Percentiles rank a stretch among this genome's conserved stretches.
Conservation (phyloP, 23 red algal species). For the Gracilariopsis chorda region DNA sequence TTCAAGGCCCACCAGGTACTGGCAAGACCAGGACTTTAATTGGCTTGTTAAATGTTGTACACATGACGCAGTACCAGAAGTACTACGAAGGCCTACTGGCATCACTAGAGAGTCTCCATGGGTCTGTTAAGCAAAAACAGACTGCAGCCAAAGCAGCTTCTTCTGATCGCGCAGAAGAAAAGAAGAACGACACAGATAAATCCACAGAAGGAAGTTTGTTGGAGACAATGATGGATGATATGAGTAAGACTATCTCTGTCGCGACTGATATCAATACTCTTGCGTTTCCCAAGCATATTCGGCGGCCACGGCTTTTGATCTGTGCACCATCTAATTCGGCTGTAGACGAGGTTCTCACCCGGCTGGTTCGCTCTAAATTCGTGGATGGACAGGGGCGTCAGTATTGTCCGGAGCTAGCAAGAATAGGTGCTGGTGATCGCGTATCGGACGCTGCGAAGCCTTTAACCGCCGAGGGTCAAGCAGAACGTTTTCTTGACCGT, state of each 20-base stretch:
- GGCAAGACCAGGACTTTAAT: slow-evolving; percentile 88
- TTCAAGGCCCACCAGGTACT: slow-evolving; percentile 89
- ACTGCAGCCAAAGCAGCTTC: neutral
- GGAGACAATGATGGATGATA: slow-evolving; percentile 47
- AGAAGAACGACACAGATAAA: neutral
- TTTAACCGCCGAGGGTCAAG: slow-evolving; percentile 72
- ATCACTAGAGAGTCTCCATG: slow-evolving; percentile 35
- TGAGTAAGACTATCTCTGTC: slow-evolving; percentile 53
- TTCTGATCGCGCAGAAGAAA: neutral
- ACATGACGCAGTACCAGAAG: slow-evolving; percentile 64
- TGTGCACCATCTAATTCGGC: slow-evolving; percentile 95
- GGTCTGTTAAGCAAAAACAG: neutral
- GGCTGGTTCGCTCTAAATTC: slow-evolving; percentile 62
- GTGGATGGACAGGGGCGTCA: slow-evolving; percentile 64
- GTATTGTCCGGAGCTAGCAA: slow-evolving; percentile 70
- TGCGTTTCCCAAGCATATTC: neutral
- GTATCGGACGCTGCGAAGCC: slow-evolving; percentile 62
- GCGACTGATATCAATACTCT: neutral
- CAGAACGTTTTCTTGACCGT: slow-evolving; percentile 69
- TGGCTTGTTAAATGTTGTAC: slow-evolving; percentile 69
- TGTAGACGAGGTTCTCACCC: slow-evolving; percentile 88
- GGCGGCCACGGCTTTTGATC: slow-evolving; percentile 76
- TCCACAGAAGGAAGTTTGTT: slow-evolving; percentile 15
- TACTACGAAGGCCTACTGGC: slow-evolving; percentile 70
- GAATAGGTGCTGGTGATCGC: slow-evolving; percentile 59